A percentile compares a stretch with the other conserved stretches of the same genome.
These are phyloP conservation scores for Salinomyces thailandicus DNA, from an alignment of 2,329 filamentous ascomycete species.

Conservation along the genomic window DNA sequence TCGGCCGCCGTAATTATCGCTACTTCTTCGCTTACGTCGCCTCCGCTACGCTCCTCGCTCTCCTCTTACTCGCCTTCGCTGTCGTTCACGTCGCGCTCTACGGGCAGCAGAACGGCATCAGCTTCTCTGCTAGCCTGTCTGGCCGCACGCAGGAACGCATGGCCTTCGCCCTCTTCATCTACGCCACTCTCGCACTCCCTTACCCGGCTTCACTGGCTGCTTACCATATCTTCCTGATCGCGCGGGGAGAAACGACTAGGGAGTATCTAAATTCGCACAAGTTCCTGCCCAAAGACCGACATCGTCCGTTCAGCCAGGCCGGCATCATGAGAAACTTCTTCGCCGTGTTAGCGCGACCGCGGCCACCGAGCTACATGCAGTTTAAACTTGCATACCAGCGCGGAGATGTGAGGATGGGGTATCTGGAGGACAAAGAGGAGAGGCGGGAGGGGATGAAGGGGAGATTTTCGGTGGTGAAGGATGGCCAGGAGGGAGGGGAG, in stretches of 20 bases:
- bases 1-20: slow-evolving; percentile 92
- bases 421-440: slow-evolving; percentile 33
- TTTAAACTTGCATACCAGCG: slow-evolving; percentile 69
- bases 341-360: slow-evolving; percentile 68
- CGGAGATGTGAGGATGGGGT: slow-evolving; percentile 76
- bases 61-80: slow-evolving; percentile 66
- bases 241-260: slow-evolving; percentile 83
- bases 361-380: slow-evolving; percentile 76
- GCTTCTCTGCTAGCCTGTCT: slow-evolving; percentile 54
- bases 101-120: slow-evolving; percentile 50
- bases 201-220: slow-evolving; percentile 77
- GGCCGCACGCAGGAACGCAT: slow-evolving; percentile 20
- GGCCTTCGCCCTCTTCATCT: slow-evolving; percentile 74
- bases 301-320: slow-evolving; percentile 75
- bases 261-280: slow-evolving; percentile 96
- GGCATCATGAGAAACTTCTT: slow-evolving; percentile 63
- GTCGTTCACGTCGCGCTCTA: slow-evolving; percentile 74
- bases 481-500: not conserved
- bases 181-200: slow-evolving; percentile 60
- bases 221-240: slow-evolving; percentile 88
- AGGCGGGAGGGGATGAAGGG: slow-evolving; percentile 42
- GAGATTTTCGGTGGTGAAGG: slow-evolving; percentile 22
- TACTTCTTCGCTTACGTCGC: slow-evolving; percentile 93
- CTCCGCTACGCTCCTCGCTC: slow-evolving; percentile 61
- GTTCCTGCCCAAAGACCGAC: slow-evolving; percentile 82